Evolutionary conservation across 805 yeast genomes (phyloP), one percentile per base, ranked within the genome.

Genomic region (Starmerella stigmatis): DNA sequence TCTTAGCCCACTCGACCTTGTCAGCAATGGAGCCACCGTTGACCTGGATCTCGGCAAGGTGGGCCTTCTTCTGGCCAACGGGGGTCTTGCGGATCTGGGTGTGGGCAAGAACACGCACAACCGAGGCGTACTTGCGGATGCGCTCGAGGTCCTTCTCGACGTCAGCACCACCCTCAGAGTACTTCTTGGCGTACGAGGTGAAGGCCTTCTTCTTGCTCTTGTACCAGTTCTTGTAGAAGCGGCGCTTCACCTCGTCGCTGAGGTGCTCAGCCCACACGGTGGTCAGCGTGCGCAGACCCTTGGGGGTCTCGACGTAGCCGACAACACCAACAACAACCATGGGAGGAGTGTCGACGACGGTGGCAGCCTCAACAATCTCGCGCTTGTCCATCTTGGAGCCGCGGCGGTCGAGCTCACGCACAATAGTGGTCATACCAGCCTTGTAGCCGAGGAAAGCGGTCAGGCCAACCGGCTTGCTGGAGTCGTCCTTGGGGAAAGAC

Each of bases 151-250:
- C 97, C 70, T 83, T 82, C 72, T 82, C 94, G 66, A 89, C 73
- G 68, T 81, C 80, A 67, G 81, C 78, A 68, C 86, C 86, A 67
- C 79, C 83, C 70, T 79, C 77, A 63, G 96, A 83, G 82, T 88
- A 89, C 80, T 92, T 89, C 73, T 92, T 82, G 72, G 97, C 82
- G 86, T 92, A 92, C 77, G 89, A 88, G 84, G 97, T 84, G 94
- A 92, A 92, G 67, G 98, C 98, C 89, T 88, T 88, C 95, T 92
- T 92, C 89, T 92, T 92, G 63, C 96, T 81, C 81, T 88, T 88
- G 95, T 85, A 92, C 98, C 98, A 92, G 95, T 89, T 92, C 86
- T 88, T 92, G 96, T 92, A 92, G 95, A 92, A 92, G 79, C 96
- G 86, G 81, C 98, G 86, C 84, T 81, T 89, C 74, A 92, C 79